Conservation (phyloP, 1,284 basidiomycete species). For the Malassezia globosa region DNA sequence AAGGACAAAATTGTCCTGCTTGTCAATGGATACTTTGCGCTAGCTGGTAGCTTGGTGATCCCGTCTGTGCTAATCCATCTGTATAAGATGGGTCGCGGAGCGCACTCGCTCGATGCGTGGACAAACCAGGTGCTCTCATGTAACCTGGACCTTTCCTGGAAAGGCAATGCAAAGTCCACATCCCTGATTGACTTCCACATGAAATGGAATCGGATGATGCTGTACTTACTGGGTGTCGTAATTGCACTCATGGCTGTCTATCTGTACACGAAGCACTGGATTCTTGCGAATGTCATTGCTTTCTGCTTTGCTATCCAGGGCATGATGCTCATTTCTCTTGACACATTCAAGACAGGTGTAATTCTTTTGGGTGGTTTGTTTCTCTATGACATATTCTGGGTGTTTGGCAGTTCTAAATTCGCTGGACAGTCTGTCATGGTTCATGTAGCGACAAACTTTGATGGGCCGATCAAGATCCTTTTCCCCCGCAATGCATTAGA, state of each 20-base stretch:
- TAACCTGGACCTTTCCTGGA: not conserved
- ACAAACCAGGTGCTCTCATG: not conserved
- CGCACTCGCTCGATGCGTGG: not conserved
- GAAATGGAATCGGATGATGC: not conserved
- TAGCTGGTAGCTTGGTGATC: slow-evolving; percentile 34
- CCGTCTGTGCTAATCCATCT: slow-evolving; percentile 21
- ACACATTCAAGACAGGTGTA: slow-evolving; percentile 77
- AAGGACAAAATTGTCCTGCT: slow-evolving; percentile 35
- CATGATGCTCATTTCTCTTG: slow-evolving; percentile 68
- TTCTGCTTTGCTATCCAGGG: slow-evolving; percentile 75
- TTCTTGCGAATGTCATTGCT: slow-evolving; percentile 69
- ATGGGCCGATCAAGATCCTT: slow-evolving; percentile 68
- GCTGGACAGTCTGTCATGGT: slow-evolving; percentile 42
- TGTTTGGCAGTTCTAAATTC: slow-evolving; percentile 26
- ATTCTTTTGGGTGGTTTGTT: slow-evolving; percentile 57
- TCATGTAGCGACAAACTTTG: slow-evolving; percentile 71
- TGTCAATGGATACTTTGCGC: slow-evolving; percentile 40
- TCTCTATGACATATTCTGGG: slow-evolving; percentile 46
- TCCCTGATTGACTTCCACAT: not conserved
- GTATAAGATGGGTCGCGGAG: not conserved
- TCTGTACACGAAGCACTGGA: slow-evolving; percentile 54
- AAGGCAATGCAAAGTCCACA: not conserved
- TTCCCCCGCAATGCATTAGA: slow-evolving; percentile 47
- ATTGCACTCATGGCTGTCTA: slow-evolving; percentile 62
- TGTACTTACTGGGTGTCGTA: slow-evolving; percentile 48